Evolutionary conservation across 1,139 yeast species (phyloP), one percentile per base, ranked within the genome.

Genomic region (Debaryomycetaceae sp.): DNA sequence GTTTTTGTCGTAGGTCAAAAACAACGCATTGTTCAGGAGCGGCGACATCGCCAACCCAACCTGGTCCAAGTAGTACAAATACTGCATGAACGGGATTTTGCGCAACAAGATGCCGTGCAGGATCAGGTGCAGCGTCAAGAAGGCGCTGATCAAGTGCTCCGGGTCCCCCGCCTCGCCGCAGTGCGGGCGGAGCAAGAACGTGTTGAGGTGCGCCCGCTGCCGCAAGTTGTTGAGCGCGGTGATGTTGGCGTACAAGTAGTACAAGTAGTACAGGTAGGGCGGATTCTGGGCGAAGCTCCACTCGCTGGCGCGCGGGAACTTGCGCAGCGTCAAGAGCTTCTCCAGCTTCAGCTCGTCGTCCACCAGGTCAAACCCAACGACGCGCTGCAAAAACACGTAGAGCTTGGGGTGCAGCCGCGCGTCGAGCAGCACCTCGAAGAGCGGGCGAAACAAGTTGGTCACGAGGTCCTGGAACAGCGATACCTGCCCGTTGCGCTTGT

Each of bases 141-240:
- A 93, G 1, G 98, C 93, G 34, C 91, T 74, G 27, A 89, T 86
- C 52, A 93, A 70, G 61, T 93, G 98, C 48, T 89, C 97, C 1
- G 98, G 96, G 49, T 93, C 97, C 34, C 99, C 99, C 4, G 98
- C 99, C 58, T 93, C 99, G 42, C 99, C 99, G 47, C 96, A 85
- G 55, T 93, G 99, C 2, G 99, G 99, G 48, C 98, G 75, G 45
- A 93, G 65, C 13, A 86, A 94, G 58, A 93, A 81, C 0, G 97
- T 89, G 52, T 85, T 89, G 58, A 75, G 83, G 0, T 84, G 82
- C 34, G 88, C 69, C 39, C 64, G 69, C 25, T 68, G 61, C 58
- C 99, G 76, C 74, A 91, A 80, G 41, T 80, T 77, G 53, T 93
- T 93, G 56, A 93, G 71, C 4, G 94, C 75, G 2, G 94, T 77